phyloP scores from a whole-genome alignment of 163 green algal species.

The Scenedesmus sp. region DNA sequence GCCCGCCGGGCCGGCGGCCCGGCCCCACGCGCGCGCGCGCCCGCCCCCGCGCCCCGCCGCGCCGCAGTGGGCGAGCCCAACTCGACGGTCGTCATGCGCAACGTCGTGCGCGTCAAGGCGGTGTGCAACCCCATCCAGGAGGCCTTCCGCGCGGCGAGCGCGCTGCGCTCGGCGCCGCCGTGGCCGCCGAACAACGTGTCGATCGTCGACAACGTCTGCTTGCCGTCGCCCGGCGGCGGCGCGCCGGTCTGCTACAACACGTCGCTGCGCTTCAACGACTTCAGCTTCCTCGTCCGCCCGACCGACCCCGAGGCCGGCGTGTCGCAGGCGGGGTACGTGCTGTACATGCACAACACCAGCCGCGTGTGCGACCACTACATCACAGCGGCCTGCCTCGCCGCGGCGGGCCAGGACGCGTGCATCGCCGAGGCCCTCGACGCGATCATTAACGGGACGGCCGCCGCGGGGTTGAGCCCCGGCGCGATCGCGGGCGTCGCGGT shows the following conservation, averaged over 20 bases:
- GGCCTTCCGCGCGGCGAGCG: neutral
- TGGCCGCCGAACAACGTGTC: constrained; percentile 5
- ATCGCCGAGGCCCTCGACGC: constrained; percentile 5
- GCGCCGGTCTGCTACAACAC: constrained; percentile 8
- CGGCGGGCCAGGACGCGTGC: constrained; percentile 28
- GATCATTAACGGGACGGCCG: too few relatives aligned
- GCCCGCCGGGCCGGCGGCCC: too few relatives aligned
- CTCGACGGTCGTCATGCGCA: neutral
- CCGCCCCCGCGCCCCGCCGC: too few relatives aligned
- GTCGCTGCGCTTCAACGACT: constrained; percentile 22
- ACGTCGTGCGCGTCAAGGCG: constrained; percentile 18
- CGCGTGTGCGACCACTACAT: constrained; percentile 18
- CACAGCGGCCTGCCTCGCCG: constrained; percentile 1
- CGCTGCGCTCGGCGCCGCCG: neutral
- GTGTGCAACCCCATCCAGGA: constrained; percentile 1
- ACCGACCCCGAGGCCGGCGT: constrained; percentile 7
- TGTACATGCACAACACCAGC: constrained; percentile 32
- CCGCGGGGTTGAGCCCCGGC: neutral
- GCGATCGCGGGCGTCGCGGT: constrained; percentile 15
- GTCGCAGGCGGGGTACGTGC: constrained; percentile 6
- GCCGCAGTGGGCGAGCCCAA: too few relatives aligned
- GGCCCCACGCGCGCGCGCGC: too few relatives aligned
- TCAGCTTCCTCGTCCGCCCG: constrained; percentile 3
- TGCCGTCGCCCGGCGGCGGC: too few relatives aligned
- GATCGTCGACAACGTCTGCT: neutral